Base-by-base conservation (phyloP, 1,284 basidiomycete species). In the Trametes pubescens region DNA sequence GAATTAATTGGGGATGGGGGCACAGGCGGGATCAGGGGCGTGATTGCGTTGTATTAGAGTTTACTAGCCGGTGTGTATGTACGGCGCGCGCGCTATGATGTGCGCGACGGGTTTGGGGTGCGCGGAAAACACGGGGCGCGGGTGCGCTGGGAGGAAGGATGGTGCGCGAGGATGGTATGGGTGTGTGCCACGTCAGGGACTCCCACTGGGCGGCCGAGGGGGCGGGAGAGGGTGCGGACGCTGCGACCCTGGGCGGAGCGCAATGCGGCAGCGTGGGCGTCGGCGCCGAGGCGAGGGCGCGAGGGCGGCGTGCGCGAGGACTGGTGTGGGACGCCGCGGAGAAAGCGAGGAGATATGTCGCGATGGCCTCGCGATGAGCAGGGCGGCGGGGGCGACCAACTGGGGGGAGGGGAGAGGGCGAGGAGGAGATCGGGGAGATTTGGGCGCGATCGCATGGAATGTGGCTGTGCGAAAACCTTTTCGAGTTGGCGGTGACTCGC, bases 1-100 rank as follows among this genome's bases (percentile, higher is more conserved):
- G 29, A 32, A 32, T 48, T 13, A 40, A 40, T 43, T 40, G 44
- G 35, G 34, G 51, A 18, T 16, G 29, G 29, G 8, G 29, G 29
- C 29, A 32, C 29, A 32, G 29, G 29, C 29, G 29, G 29, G 29
- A 32, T 32, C 37, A 24, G 48, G 38, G 47, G 37, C 37, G 32
- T 26, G 57, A 55, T 59, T 52, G 49, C 38, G 58, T 58, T 58
- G 35, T 40, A n/a, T 58, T 58, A 59, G 57, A 32, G 57, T 59
- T 59, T 35, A 52, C 49, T 52, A 24, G n/a, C 57, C 57, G 57
- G 32, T 9, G 32, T 32, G 48, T 49, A 29, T 18, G 13, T 32
- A 24, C n/a, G 14, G 14, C 4, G 5, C 13, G 24, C 21, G 11
- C 24, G 29, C 18, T n/a, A n/a, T n/a, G 8, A 14, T 9, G 49